Evolutionary conservation across 305 asterid species (phyloP).

Genomic region (Solanum hybrid): DNA sequence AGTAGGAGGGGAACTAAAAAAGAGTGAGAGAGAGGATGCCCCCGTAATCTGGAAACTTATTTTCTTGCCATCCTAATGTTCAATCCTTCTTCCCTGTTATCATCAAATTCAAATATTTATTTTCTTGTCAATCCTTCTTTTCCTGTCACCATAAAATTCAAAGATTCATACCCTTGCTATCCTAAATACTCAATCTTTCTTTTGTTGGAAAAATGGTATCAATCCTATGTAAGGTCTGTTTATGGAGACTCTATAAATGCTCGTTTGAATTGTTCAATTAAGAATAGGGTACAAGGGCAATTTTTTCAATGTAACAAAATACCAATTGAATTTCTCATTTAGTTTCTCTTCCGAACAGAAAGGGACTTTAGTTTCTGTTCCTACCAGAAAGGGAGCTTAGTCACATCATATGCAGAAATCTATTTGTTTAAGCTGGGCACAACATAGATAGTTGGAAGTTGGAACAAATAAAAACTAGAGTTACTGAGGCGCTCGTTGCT

Average conservation of each 20-base stretch:
- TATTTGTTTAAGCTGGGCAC: background rate
- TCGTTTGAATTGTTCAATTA: background rate
- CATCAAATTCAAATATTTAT: background rate
- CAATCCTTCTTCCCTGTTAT: background rate
- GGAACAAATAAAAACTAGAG: background rate
- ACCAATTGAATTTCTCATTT: background rate
- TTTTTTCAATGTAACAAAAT: background rate
- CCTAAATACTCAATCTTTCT: background rate
- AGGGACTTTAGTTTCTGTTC: background rate
- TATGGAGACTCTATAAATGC: background rate
- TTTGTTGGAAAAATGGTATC: background rate
- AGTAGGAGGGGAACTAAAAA: background rate
- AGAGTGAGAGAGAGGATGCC: background rate
- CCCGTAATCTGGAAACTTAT: background rate
- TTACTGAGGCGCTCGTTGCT: background rate
- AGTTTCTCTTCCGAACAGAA: background rate
- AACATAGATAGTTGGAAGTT: background rate
- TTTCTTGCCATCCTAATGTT: background rate
- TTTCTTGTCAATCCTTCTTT: background rate
- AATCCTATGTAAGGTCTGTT: background rate
- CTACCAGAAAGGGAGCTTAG: background rate
- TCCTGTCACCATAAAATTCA: background rate
- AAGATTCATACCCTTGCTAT: background rate
- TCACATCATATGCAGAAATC: background rate
- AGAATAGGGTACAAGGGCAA: background rate